Evolutionary conservation across 2,329 filamentous ascomycete species (phyloP), one percentile per base, ranked within the genome.

Genomic region (Fusarium foetens): DNA sequence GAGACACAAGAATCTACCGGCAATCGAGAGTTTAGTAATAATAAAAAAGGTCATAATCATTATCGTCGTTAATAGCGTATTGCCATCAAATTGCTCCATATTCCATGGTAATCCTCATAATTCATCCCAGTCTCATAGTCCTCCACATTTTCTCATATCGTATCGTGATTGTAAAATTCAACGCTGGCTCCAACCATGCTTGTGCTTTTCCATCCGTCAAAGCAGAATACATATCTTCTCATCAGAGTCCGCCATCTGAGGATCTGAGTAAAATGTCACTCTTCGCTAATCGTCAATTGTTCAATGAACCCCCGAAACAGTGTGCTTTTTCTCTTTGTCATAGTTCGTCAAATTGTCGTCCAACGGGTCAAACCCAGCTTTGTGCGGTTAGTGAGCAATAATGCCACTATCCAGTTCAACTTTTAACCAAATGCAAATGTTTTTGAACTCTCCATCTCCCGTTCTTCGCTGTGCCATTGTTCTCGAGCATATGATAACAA

Each of bases 61-160:
- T 77, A 73, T 76, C 35, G 63, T 76, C 75, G 72, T 77, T 62
- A 75, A 64, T 58, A 36, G 63, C 70, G 53, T 68, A 74, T 75
- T 71, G 59, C 76, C 75, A 73, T 76, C 63, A 70, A 74, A 68
- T 68, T 66, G 64, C 60, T 58, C 54, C 71, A 58, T 61, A 45
- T 31, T 43, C 54, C 70, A 64, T 62, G 42, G 64, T 67, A 59
- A 36, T 76, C 70, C 48, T 71, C 66, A 49, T 72, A 66, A 65
- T 41, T 63, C 72, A 66, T 75, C 58, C 36, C 64, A 66, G 49
- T 68, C 68, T 65, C 55, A 60, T 66, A 31, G 39, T 65, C 63
- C 36, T 64, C 60, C 64, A 35, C 53, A 58, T 66, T 36, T 70
- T 63, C 52, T 66, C 59, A 25, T 63, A 57, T 73, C 48, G 41